Evolutionary conservation across 176 grass and related monocot genomes (phyloP).

Genomic region (Oryza glaberrima): DNA sequence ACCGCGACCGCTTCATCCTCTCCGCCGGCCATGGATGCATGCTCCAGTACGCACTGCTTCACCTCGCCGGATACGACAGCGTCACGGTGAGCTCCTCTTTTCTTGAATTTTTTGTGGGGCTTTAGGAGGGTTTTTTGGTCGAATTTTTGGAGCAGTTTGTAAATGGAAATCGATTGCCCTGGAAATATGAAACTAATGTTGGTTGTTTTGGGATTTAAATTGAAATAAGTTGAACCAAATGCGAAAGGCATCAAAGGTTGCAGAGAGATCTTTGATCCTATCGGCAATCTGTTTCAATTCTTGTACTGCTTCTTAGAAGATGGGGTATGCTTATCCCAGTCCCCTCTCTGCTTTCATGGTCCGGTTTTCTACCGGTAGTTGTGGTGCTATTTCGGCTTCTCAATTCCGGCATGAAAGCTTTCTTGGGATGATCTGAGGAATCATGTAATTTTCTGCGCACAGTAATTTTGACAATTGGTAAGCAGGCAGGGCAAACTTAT

Average conservation of each 20-base stretch:
- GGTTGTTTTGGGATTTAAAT: background rate
- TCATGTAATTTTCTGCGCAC: background rate
- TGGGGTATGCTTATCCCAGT: background rate
- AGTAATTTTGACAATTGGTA: background rate
- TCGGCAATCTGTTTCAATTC: background rate
- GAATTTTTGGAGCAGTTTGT: background rate
- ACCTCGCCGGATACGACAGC: conserved; percentile 82
- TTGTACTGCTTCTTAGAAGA: background rate
- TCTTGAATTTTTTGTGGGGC: background rate
- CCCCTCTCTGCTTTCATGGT: background rate
- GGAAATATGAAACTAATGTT: background rate
- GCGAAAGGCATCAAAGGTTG: background rate
- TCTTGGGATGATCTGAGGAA: background rate
- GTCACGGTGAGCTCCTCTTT: conserved; percentile 60
- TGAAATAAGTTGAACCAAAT: background rate
- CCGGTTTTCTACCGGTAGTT: background rate
- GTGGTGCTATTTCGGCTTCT: no score
- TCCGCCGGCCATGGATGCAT: conserved; percentile 93
- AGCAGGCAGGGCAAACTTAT: background rate
- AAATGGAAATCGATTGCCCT: background rate
- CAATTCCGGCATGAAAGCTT: background rate
- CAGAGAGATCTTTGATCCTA: background rate
- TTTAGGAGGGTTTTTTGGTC: background rate
- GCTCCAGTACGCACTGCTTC: conserved; percentile 85
- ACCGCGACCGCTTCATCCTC: conserved; percentile 91